Evolutionary conservation across 805 yeast genomes (phyloP).

Genomic region (Saccharomycopsis fibuligera): DNA sequence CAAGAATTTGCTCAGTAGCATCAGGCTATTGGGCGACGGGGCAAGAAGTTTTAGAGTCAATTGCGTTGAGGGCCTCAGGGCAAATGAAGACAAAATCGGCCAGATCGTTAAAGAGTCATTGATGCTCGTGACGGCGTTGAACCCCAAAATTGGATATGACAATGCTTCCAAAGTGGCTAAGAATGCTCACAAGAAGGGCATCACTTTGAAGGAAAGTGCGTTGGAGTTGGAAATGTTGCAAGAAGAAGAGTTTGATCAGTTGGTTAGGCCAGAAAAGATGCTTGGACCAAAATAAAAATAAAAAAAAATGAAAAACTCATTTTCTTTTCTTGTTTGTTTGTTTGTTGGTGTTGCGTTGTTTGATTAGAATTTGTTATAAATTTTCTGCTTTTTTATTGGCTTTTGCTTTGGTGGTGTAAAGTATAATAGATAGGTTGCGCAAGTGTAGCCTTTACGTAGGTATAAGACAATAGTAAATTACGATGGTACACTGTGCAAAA

Average conservation of each 20-base stretch:
- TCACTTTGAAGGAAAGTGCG: conserved; percentile 91
- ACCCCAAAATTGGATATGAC: conserved; percentile 98
- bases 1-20: conserved; percentile 78
- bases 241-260: conserved; percentile 83
- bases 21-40: conserved; percentile 86
- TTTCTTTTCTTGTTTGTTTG: too few relatives aligned
- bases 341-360: too few relatives aligned
- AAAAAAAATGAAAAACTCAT: too few relatives aligned
- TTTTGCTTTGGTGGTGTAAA: too few relatives aligned
- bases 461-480: too few relatives aligned
- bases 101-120: conserved; percentile 87
- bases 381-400: too few relatives aligned
- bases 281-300: conserved; percentile 62
- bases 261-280: conserved; percentile 98
- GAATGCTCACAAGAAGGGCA: conserved; percentile 96
- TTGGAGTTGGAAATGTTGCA: conserved; percentile 80
- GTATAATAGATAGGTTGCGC: too few relatives aligned
- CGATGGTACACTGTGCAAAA: too few relatives aligned
- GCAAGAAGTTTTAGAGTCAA: conserved; percentile 80
- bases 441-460: too few relatives aligned
- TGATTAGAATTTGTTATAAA: too few relatives aligned
- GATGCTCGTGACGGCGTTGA: conserved; percentile 96
- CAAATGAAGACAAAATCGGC: conserved; percentile 80
- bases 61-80: conserved; percentile 91
- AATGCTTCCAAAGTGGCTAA: conserved; percentile 96